Base-by-base conservation (phyloP, 257 asterid genomes). In the Ballota nigra region DNA sequence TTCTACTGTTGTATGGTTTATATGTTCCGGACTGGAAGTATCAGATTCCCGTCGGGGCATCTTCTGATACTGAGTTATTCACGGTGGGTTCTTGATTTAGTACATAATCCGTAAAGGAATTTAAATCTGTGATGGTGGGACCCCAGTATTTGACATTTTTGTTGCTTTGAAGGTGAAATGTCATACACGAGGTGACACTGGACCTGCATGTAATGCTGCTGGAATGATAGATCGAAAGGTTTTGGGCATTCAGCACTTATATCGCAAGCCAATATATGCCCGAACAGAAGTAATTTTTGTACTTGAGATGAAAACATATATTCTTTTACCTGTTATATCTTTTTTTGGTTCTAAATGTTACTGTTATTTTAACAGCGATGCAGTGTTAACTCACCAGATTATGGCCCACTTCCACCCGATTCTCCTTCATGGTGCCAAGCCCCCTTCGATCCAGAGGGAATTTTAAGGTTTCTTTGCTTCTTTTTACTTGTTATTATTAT, bases 391-490 rank as follows among this genome's bases (percentile, higher is more conserved):
- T 89, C 92, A 47, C 96, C 96, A 20, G 89, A 86, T 78, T 79
- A 89, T 19, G 96, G 96, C 26, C 89, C 91, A 18, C 92, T 81
- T 62, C 96, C 96, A 22, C 80, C 78, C 36, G 78, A 75, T 77
- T 87, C 92, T 79, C 92, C 96, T 45, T 80, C 91, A 29, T 89
- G 96, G 96, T 88, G 96, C 64, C 86, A 64, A 73, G 90, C 92
- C 63, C 92, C 96, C 55, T 88, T 86, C 8, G 92, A 89, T 51
- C 96, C 96, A 6, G 96, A 89, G 83, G 96, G 96, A 58, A 71
- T 83, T 47, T 75, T 88, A 77, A 88, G 96, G 96, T 88, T 71
- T 81, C 64, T 75, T 60, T 53, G 38, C 75, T 26, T 61, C 57
- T 56, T 64, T 57, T 15, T 60, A 57, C 59, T 66, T 49, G 26